Evolutionary conservation across 2,329 filamentous ascomycete species (phyloP).

Genomic region (Magnaporthiopsis rhizophila): DNA sequence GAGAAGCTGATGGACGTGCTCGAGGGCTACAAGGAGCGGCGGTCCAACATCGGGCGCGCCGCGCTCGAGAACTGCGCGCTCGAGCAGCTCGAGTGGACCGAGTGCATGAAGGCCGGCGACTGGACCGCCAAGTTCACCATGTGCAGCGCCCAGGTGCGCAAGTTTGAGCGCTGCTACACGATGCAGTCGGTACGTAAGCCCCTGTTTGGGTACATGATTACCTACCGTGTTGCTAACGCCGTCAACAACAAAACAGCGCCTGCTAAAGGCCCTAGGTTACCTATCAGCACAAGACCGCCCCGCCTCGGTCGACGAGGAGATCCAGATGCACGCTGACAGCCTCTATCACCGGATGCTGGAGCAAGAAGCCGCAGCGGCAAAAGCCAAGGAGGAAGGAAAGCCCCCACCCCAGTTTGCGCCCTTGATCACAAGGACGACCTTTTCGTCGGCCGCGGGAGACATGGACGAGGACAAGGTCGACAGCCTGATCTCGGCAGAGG

Average conservation of each 20-base stretch:
- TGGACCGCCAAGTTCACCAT: conserved; percentile 64
- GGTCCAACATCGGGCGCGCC: conserved; percentile 66
- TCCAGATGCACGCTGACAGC: conserved; percentile 92
- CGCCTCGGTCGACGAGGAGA: conserved; percentile 67
- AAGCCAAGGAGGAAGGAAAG: conserved; percentile 55
- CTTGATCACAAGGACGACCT: conserved; percentile 33
- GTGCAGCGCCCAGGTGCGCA: conserved; percentile 69
- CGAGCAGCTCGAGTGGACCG: conserved; percentile 74
- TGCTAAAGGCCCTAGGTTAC: conserved; percentile 86
- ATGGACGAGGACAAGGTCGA: conserved; percentile 17
- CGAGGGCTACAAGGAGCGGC: conserved; percentile 76
- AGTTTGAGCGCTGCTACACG: conserved; percentile 79
- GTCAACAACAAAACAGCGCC: too few relatives aligned
- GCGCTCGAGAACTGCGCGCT: conserved; percentile 90
- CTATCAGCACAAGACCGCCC: conserved; percentile 59
- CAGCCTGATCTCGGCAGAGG: conserved; percentile 32
- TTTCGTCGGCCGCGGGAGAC: conserved; percentile 17
- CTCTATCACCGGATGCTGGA: conserved; percentile 81
- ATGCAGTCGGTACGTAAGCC: conserved; percentile 62
- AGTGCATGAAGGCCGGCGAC: conserved; percentile 70
- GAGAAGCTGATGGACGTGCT: conserved; percentile 76
- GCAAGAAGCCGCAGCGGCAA: conserved; percentile 68
- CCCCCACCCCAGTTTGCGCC: conserved; percentile 52
- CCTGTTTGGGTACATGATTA: too few relatives aligned
- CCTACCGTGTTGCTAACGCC: too few relatives aligned